A percentile compares a stretch with the other conserved stretches of the same genome.
phyloP scores from a whole-genome alignment of 305 asterid species.

The Withania somnifera region DNA sequence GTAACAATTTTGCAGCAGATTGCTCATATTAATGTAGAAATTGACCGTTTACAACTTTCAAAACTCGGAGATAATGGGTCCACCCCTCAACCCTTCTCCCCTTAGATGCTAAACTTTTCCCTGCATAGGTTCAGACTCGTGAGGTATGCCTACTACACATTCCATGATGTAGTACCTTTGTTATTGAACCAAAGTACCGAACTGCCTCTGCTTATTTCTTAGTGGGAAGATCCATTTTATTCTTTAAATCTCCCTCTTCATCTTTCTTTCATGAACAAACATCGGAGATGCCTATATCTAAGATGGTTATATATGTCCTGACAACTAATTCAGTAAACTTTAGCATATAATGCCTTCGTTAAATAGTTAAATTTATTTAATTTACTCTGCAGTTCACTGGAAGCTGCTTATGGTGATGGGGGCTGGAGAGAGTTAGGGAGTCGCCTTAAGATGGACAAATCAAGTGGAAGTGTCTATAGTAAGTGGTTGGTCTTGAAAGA shows the following conservation, averaged over 20 bases:
- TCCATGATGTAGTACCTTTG: background rate
- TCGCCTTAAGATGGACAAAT: conserved; percentile 38
- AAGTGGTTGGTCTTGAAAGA: conserved; percentile 86
- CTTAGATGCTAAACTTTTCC: background rate
- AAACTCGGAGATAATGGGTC: background rate
- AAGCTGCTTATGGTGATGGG: conserved; percentile 39
- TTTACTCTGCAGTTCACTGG: conserved; percentile 51
- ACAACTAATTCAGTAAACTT: background rate
- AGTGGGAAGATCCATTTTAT: background rate
- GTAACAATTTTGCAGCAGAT: background rate
- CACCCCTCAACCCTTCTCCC: background rate
- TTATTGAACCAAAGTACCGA: too few species aligned
- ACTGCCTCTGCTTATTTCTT: background rate
- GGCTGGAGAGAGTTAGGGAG: conserved; percentile 40
- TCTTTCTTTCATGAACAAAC: background rate
- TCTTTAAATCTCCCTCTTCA: background rate
- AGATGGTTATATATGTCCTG: background rate
- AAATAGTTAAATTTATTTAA: background rate
- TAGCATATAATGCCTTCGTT: background rate
- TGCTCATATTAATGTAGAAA: background rate
- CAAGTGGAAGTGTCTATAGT: conserved; percentile 40
- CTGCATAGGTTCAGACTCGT: background rate
- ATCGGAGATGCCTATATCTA: background rate
- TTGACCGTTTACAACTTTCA: background rate
- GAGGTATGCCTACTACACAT: background rate